Conservation (phyloP, 306 rosid genomes). For the Dryas alaskensis region DNA sequence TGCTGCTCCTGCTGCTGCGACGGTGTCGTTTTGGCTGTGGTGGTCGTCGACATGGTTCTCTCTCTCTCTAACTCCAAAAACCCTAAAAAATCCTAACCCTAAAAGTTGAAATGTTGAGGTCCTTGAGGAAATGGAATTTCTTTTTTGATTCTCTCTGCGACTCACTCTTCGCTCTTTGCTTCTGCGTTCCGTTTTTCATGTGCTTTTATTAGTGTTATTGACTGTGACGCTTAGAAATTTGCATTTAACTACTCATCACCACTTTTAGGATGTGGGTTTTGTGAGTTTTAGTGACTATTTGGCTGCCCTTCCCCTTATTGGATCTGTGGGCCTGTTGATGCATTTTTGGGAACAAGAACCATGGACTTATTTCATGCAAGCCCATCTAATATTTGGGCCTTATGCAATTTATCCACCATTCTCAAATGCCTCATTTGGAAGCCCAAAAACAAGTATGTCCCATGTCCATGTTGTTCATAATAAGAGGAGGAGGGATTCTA, state of each 20-base stretch:
- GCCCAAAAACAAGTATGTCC: background rate
- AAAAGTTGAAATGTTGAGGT: background rate
- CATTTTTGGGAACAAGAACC: too few species aligned
- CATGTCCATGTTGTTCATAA: background rate
- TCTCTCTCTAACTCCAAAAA: background rate
- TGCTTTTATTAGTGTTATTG: background rate
- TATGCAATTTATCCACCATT: too few species aligned
- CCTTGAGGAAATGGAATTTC: background rate
- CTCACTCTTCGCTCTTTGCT: background rate
- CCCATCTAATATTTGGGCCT: background rate
- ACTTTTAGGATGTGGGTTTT: background rate
- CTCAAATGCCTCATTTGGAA: background rate
- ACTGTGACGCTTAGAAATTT: background rate
- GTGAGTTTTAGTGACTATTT: background rate
- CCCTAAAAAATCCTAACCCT: conserved; percentile 29
- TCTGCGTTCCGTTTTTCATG: background rate
- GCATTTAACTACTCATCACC: background rate
- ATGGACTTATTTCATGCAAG: background rate
- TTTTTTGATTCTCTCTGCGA: background rate
- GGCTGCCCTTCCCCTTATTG: background rate
- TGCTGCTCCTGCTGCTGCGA: conserved; percentile 17
- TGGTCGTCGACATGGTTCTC: conserved; percentile 28
- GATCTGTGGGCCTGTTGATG: background rate
- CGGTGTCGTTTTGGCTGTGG: conserved; percentile 20
- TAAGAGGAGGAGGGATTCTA: too few species aligned